phyloP scores from a whole-genome alignment of 2,329 filamentous ascomycete species.

The Arthrobotrys pseudoclavata region DNA sequence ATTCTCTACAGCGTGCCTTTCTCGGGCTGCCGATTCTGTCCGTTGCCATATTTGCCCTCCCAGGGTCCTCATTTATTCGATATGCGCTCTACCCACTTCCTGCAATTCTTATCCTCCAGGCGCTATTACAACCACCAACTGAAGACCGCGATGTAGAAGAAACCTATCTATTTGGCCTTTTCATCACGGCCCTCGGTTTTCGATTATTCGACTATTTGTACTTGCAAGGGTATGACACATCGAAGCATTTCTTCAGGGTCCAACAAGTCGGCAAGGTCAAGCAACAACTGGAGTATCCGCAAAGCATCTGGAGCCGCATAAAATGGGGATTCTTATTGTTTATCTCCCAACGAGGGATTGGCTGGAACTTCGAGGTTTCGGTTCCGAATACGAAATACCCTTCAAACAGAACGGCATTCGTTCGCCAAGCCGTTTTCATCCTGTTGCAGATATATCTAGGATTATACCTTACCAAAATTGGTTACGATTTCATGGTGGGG shows the following conservation, averaged over 20 bases:
- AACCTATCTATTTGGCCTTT: slow-evolving; percentile 42
- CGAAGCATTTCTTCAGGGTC: slow-evolving; percentile 38
- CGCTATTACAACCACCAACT: slow-evolving; percentile 28
- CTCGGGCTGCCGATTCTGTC: slow-evolving; percentile 24
- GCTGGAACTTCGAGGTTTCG: slow-evolving; percentile 51
- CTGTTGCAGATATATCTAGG: slow-evolving; percentile 43
- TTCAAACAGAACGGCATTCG: background rate
- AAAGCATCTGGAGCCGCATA: background rate
- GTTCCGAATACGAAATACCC: slow-evolving; percentile 27
- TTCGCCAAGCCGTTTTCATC: background rate
- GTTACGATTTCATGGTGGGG: slow-evolving; percentile 25
- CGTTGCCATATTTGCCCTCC: slow-evolving; percentile 33
- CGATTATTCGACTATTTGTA: slow-evolving; percentile 43
- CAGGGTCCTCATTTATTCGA: slow-evolving; percentile 31
- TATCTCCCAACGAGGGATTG: slow-evolving; percentile 44
- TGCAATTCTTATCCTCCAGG: slow-evolving; percentile 13
- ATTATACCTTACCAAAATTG: slow-evolving; percentile 10
- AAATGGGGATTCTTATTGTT: slow-evolving; percentile 33
- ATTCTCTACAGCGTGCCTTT: slow-evolving; percentile 36
- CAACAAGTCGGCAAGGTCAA: background rate
- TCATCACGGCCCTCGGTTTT: slow-evolving; percentile 17
- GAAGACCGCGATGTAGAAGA: slow-evolving; percentile 23
- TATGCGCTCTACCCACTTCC: slow-evolving; percentile 35
- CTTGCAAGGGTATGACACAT: slow-evolving; percentile 45
- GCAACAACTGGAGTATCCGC: slow-evolving; percentile 27